phyloP scores from a whole-genome alignment of 1,284 basidiomycete genomes.

The Heliocybe sulcata region DNA sequence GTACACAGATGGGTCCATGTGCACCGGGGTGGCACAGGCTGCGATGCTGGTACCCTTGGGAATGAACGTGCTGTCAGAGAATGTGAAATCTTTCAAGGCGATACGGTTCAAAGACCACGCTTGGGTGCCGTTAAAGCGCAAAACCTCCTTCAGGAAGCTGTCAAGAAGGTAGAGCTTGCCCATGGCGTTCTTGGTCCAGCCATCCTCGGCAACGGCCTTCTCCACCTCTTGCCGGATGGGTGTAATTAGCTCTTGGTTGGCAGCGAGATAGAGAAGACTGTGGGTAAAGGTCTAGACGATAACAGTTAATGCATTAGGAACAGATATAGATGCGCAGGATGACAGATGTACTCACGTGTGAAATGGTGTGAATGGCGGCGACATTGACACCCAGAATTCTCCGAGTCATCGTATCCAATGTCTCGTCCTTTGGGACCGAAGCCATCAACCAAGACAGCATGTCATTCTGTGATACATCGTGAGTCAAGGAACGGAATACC shows the following conservation, averaged over 20 bases:
- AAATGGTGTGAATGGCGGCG: constrained; percentile 9
- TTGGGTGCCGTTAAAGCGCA: not conserved
- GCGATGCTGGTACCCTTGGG: constrained; percentile 12
- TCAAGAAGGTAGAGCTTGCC: constrained; percentile 10
- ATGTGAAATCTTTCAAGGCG: constrained; percentile 12
- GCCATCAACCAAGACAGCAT: constrained; percentile 8
- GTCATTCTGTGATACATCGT: constrained; percentile 4
- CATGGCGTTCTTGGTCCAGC: constrained; percentile 12
- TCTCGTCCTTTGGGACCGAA: constrained; percentile 1
- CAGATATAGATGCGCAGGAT: too few relatives aligned
- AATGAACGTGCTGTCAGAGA: constrained; percentile 15
- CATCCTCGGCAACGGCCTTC: constrained; percentile 5
- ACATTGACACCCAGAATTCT: constrained; percentile 9
- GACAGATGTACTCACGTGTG: not conserved
- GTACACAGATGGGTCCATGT: constrained; percentile 6
- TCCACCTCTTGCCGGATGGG: constrained; percentile 9
- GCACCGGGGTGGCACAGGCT: constrained; percentile 3
- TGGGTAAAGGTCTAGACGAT: constrained; percentile 8
- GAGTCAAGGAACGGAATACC: not conserved
- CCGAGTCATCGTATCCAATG: not conserved
- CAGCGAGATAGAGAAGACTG: constrained; percentile 9
- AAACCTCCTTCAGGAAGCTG: constrained; percentile 12
- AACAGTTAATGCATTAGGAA: not conserved
- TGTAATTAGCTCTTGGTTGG: constrained; percentile 8
- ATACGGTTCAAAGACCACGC: constrained; percentile 6